Conservation (phyloP, 345 rosid genomes). For the Stellera chamaejasme region DNA sequence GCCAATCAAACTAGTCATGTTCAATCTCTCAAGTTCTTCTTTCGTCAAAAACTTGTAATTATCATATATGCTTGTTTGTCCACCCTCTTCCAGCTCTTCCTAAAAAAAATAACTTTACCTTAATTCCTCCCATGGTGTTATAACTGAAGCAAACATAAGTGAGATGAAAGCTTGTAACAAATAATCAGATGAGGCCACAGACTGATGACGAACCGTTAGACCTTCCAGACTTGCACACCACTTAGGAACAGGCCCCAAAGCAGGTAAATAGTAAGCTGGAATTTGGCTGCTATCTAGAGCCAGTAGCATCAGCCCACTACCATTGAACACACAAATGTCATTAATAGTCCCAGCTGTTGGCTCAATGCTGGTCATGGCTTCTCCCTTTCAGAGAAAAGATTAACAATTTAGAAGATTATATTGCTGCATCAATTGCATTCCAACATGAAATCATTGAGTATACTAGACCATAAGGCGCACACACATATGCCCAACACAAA, state of each 20-base stretch:
- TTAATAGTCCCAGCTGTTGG: constrained; percentile 81
- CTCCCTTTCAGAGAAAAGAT: constrained; percentile 43
- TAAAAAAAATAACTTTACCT: constrained; percentile 21
- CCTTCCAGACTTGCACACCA: constrained; percentile 84
- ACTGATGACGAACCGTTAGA: constrained; percentile 48
- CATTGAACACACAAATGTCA: constrained; percentile 74
- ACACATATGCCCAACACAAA: too few species aligned
- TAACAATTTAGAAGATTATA: constrained; percentile 3
- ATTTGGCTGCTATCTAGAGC: constrained; percentile 82
- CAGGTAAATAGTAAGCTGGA: constrained; percentile 86
- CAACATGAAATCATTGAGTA: too few species aligned
- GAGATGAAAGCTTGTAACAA: neutral
- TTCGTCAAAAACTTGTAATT: constrained; percentile 77
- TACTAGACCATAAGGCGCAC: too few species aligned
- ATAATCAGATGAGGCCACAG: neutral
- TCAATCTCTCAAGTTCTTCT: constrained; percentile 81
- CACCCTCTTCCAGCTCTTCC: constrained; percentile 96
- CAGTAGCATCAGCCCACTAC: constrained; percentile 81
- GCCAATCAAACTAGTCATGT: constrained; percentile 75
- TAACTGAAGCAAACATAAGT: neutral
- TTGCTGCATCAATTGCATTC: too few species aligned
- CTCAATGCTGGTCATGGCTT: constrained; percentile 88
- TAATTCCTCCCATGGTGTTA: constrained; percentile 8
- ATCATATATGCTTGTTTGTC: constrained; percentile 73
- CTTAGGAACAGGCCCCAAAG: constrained; percentile 91